Percentiles rank a stretch among this genome's conserved stretches.
These are phyloP conservation scores for Mycotypha africana DNA, from an alignment of 371 early-diverging fungal species.

Conservation along the genomic window DNA sequence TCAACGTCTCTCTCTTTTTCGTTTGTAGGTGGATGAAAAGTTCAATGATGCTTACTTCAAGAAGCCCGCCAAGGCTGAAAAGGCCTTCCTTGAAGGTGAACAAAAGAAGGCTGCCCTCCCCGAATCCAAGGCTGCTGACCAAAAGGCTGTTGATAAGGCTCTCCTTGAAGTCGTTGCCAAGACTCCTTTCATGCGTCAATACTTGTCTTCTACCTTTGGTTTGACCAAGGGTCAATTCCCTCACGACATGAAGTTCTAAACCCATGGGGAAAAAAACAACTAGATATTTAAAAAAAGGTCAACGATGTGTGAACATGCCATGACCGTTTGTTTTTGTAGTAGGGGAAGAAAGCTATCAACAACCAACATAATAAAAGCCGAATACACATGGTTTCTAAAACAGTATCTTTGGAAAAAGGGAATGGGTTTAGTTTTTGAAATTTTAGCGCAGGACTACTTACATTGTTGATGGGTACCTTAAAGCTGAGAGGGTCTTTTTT, in stretches of 20 bases:
- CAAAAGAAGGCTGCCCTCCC: conserved; percentile 66
- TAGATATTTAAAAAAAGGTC: no score
- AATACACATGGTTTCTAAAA: no score
- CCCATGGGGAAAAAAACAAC: conserved; percentile 8
- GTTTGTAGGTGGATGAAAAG: conserved; percentile 60
- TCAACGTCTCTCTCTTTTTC: no score
- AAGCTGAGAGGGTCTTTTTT: no score
- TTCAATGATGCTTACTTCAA: conserved; percentile 93
- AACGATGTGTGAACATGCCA: no score
- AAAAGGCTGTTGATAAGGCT: conserved; percentile 84
- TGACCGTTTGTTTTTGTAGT: not conserved
- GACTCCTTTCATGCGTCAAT: conserved; percentile 79
- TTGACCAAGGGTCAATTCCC: conserved; percentile 94
- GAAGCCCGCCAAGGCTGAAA: conserved; percentile 73
- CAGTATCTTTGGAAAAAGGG: no score
- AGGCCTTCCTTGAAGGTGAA: conserved; percentile 84
- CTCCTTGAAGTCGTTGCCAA: conserved; percentile 78
- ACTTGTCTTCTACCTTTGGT: conserved; percentile 83
- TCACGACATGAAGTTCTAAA: conserved; percentile 91
- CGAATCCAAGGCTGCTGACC: conserved; percentile 72
- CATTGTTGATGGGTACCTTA: no score
- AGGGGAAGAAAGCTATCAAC: no score
- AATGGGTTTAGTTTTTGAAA: not conserved
- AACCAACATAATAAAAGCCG: no score
- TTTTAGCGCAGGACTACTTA: no score